Conservation (phyloP, 2,329 filamentous ascomycete genomes). For the Xylaria arbuscula region DNA sequence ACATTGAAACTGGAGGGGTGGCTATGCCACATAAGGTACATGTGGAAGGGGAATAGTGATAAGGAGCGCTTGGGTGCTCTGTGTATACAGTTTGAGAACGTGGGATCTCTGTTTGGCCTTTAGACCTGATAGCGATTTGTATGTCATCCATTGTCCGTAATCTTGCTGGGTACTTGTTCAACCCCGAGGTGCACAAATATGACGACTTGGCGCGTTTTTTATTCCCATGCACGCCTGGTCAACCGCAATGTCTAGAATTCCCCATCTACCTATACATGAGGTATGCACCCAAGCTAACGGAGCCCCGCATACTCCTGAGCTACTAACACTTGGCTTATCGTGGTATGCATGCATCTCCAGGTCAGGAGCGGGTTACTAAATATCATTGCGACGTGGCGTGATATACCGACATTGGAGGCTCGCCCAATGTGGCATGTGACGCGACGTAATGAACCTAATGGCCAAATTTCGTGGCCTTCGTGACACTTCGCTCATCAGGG, state of each 20-base stretch:
- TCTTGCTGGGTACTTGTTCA: constrained; percentile 20
- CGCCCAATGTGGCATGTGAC: constrained; percentile 15
- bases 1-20: constrained; percentile 19
- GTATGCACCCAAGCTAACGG: constrained; percentile 18
- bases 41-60: constrained; percentile 18
- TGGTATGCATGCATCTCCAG: constrained; percentile 14
- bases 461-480: constrained; percentile 16
- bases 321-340: constrained; percentile 21
- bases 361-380: constrained; percentile 12
- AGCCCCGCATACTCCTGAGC: constrained; percentile 13
- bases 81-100: constrained; percentile 19
- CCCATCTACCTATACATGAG: constrained; percentile 18
- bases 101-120: constrained; percentile 14
- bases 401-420: constrained; percentile 19
- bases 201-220: constrained; percentile 18
- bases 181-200: constrained; percentile 17
- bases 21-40: constrained; percentile 20
- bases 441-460: constrained; percentile 20
- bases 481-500: constrained; percentile 11
- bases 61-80: constrained; percentile 18
- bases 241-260: constrained; percentile 18
- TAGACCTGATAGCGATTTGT: constrained; percentile 21
- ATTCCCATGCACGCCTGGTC: constrained; percentile 20
- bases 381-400: constrained; percentile 14
- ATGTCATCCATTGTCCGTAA: constrained; percentile 14